Evolutionary conservation across 371 early-diverging fungal genomes (phyloP), one percentile per base, ranked within the genome.

Genomic region (Apophysomyces variabilis): DNA sequence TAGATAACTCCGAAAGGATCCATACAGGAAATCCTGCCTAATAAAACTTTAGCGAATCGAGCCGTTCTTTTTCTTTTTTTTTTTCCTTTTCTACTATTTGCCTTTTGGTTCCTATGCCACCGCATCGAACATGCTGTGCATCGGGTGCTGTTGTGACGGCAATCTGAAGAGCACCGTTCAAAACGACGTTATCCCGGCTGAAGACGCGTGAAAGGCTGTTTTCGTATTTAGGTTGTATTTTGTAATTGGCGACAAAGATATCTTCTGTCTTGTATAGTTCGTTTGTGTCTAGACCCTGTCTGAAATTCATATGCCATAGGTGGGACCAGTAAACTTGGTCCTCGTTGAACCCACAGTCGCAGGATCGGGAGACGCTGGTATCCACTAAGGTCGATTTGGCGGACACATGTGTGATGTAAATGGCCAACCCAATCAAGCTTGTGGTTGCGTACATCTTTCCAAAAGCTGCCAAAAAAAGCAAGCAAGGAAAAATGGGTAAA

Each of bases 241-340:
- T 39, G 54, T 73, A 73, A 35, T 57, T 69, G 32, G 62, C 65
- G n/a, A 64, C 46, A 47, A 56, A 73, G 38, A 69, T 60, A 60
- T 69, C 65, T 14, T 45, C 38, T 6, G 54, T 50, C 32, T 50
- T 16, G 21, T 50, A 50, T 21, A 61, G 38, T 8, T 62, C 54
- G 9, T 46, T 45, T 1, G 32, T 61, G 37, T 35, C 44, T 1
- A 26, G 36, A 35, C 45, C 58, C 13, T 64, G 43, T 38, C 36
- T n/a, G 45, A 69, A 73, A 43, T 73, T 67, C 36, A 64, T 11
- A 38, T 69, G 65, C 73, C 73, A 73, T 62, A 69, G 69, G 38
- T 70, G 65, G 7, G 67, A 62, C 73, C 73, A 73, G 9, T 46
- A n/a, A 13, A 58, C 36, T 14, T 41, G 37, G 1, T 38, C 35